Percentiles rank a stretch among this genome's conserved stretches.
Conservation (phyloP, 2,329 filamentous ascomycete species). For the Neospermospora avenae region DNA sequence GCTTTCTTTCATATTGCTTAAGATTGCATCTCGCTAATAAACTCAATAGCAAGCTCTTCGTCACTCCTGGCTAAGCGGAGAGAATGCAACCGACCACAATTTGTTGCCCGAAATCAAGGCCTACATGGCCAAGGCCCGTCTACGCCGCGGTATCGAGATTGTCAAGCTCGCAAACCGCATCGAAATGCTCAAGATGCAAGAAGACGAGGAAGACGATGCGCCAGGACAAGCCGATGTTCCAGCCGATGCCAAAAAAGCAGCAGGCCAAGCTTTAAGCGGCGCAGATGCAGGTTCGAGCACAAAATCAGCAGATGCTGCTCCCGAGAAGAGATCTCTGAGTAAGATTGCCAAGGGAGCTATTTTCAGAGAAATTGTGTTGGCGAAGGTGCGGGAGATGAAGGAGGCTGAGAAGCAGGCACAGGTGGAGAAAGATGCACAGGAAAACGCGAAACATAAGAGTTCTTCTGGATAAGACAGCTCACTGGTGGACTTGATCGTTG, state of each 20-base stretch:
- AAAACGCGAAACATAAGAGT: slow-evolving; percentile 30
- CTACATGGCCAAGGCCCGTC: slow-evolving; percentile 86
- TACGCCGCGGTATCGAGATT: slow-evolving; percentile 90
- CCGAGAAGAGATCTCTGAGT: slow-evolving; percentile 43
- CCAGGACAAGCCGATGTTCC: slow-evolving; percentile 60
- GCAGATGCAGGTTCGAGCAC: slow-evolving; percentile 15
- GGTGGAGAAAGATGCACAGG: slow-evolving; percentile 43
- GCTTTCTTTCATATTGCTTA: slow-evolving; percentile 25
- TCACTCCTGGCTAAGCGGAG: slow-evolving; percentile 86
- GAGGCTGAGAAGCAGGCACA: slow-evolving; percentile 74
- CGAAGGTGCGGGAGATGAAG: slow-evolving; percentile 91
- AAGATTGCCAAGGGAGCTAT: slow-evolving; percentile 64
- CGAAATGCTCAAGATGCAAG: slow-evolving; percentile 88
- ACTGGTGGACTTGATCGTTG: neutral
- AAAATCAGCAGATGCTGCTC: slow-evolving; percentile 11
- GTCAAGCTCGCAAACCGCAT: slow-evolving; percentile 96
- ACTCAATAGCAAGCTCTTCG: slow-evolving; percentile 65
- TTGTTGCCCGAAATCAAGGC: slow-evolving; percentile 94
- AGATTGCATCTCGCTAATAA: slow-evolving; percentile 14
- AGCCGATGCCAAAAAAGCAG: slow-evolving; percentile 53
- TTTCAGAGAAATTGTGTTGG: slow-evolving; percentile 90
- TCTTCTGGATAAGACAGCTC: slow-evolving; percentile 1
- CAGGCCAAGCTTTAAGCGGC: slow-evolving; percentile 41
- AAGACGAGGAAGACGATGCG: slow-evolving; percentile 79
- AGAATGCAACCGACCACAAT: slow-evolving; percentile 93